Evolutionary conservation across 2,329 filamentous ascomycete species (phyloP), one percentile per base, ranked within the genome.

Genomic region (Penicillium nordicum): DNA sequence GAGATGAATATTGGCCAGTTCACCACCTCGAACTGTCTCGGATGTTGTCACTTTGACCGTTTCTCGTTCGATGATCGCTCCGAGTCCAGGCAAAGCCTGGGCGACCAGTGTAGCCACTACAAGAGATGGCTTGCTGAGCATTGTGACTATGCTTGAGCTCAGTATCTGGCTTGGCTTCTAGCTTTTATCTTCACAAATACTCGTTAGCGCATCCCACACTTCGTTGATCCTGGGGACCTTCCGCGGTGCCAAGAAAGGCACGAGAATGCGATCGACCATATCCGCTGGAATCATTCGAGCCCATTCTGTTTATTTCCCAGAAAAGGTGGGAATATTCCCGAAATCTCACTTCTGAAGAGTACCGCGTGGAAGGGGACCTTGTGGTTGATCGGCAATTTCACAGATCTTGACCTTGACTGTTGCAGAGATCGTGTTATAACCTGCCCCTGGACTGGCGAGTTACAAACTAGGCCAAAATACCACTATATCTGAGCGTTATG

Each of bases 1-100:
- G 11, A 59, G 41, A 37, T 59, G 41, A 16, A 59, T 37, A 34
- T 59, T 59, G 18, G 54, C 49, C n/a, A 59, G 36, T 38, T 57
- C 54, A 16, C 57, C 57, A 37, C 44, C 27, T 18, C 36, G 44
- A 38, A 59, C 18, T 8, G 18, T 44, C 10, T 57, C 16, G 16
- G 57, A 59, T 5, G 54, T 53, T 25, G 45, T 57, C 7, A 59
- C 50, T 27, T 41, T 44, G 16, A 53, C 49, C 3, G 23, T 47
- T 34, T 32, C 37, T 42, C 41, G 53, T 25, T 56, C 44, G 18
- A 27, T 23, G 9, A n/a, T 38, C 5, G 25, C 47, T 10, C 41
- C 53, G 12, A 56, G 21, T 14, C 16, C 53, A 6, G 53, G 29
- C 4, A 56, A 32, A 30, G 36, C 36, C 36, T 52, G 53, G 23